Evolutionary conservation across 352 stramenopile species (phyloP).

Genomic region (Globisporangium irregulare): DNA sequence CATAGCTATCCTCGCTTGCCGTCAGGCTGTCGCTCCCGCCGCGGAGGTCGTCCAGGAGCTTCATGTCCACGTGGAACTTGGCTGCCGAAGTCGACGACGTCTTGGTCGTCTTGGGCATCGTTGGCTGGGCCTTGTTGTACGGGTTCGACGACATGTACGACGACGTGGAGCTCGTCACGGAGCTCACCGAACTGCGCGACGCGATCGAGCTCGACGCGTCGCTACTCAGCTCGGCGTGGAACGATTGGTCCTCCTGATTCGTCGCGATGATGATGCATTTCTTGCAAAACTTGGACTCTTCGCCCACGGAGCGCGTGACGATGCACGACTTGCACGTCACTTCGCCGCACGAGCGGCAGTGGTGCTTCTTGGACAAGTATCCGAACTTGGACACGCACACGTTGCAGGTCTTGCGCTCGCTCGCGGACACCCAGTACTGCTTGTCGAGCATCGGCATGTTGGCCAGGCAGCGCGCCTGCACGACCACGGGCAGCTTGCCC

Average conservation of each 20-base stretch:
- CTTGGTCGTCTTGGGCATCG: background rate
- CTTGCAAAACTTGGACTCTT: conserved; percentile 70
- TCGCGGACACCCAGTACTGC: conserved; percentile 37
- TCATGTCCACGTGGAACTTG: conserved; percentile 42
- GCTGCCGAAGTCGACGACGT: background rate
- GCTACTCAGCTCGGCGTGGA: conserved; percentile 18
- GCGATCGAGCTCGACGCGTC: conserved; percentile 32
- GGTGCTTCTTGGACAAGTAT: conserved; percentile 71
- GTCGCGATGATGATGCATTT: conserved; percentile 65
- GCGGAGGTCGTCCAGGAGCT: conserved; percentile 31
- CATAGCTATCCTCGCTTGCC: conserved; percentile 45
- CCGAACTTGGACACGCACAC: conserved; percentile 62
- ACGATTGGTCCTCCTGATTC: conserved; percentile 28
- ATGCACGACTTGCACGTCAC: conserved; percentile 78
- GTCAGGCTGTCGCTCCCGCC: conserved; percentile 21
- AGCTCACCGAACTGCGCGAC: conserved; percentile 17
- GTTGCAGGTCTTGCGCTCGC: conserved; percentile 56
- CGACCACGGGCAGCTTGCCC: conserved; percentile 47
- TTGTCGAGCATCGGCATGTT: conserved; percentile 48
- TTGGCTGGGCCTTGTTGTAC: background rate
- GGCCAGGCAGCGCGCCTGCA: conserved; percentile 45
- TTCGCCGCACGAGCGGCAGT: conserved; percentile 74
- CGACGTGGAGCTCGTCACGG: conserved; percentile 10
- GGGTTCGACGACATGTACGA: conserved; percentile 1
- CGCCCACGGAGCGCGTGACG: conserved; percentile 43